Base-by-base conservation (phyloP, 2,329 filamentous ascomycete genomes). In the Penicillium sclerotiorum region DNA sequence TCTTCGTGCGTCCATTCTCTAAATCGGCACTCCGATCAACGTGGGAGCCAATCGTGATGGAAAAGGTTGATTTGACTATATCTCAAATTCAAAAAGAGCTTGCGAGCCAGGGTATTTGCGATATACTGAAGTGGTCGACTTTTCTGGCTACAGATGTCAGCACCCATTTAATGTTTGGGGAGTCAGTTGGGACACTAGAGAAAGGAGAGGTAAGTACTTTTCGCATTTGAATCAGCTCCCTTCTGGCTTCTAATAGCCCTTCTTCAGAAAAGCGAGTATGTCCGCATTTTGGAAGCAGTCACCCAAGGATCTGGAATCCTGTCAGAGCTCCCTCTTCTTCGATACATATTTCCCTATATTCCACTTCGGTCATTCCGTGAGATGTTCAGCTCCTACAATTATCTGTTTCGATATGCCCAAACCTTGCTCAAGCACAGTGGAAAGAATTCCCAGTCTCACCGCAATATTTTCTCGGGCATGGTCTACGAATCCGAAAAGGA, bases 61-160 rank as follows among this genome's bases (percentile, higher is more conserved):
- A 55, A 0, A 75, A 72, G 23, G 67, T 70, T 1, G 57, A 67
- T 2, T 49, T 77, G 13, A 62, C 74, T 0, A 67, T 81, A 1
- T 37, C 69, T 4, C 67, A 64, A 43, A 80, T 41, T 4, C 23
- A 28, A 15, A 30, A 41, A 0, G 38, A 41, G 2, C 23, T 41
- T 0, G 15, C 23, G 9, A 20, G n/a, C 12, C 9, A 1, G 8
- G 38, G 37, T 18, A 13, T 41, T 80, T 65, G 62, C 0, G 75
- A 82, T 51, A 59, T 81, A 0, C 63, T 73, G 36, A 79, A 79
- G 49, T 82, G 79, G 78, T 77, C 69, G 62, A 65, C 73, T 5
- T 79, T 79, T 43, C 71, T 80, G 65, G 65, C 77, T 0, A 78
- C 77, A 0, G 80, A 82, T 57, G 63, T 78, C 0, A 77, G 80